Evolutionary conservation across 1,284 basidiomycete genomes (phyloP).

Genomic region (Ganoderma multipileum): DNA sequence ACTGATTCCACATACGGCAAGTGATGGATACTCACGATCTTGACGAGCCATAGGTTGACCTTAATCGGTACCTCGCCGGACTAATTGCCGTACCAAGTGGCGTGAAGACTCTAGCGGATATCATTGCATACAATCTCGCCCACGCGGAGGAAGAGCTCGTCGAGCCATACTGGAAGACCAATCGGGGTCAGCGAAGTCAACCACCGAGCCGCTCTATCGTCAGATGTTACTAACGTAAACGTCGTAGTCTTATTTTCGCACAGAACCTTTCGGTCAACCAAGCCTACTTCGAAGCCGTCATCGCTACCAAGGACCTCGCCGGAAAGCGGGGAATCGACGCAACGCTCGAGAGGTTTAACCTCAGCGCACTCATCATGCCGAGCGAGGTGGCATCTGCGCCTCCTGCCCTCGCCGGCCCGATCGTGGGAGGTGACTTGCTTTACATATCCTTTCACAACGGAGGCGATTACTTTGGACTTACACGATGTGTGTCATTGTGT

Average conservation of each 20-base stretch:
- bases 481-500: background rate
- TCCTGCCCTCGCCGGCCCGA: conserved; percentile 50
- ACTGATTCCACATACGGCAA: background rate
- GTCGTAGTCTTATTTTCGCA: conserved; percentile 50
- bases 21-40: background rate
- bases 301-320: conserved; percentile 58
- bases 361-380: conserved; percentile 49
- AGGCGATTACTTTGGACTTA: background rate
- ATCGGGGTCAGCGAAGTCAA: conserved; percentile 40
- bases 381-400: conserved; percentile 40
- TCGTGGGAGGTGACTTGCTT: conserved; percentile 43
- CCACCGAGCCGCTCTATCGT: conserved; percentile 27
- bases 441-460: background rate
- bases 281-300: conserved; percentile 56
- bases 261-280: conserved; percentile 54
- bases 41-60: conserved; percentile 37
- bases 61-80: conserved; percentile 43
- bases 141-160: conserved; percentile 49
- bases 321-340: conserved; percentile 64
- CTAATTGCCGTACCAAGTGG: conserved; percentile 44
- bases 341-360: conserved; percentile 45
- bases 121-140: conserved; percentile 51
- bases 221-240: background rate
- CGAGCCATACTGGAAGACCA: conserved; percentile 48
- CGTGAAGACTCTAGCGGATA: conserved; percentile 45